Conservation (phyloP, 108 stramenopile genomes). For the Mayamaea pseudoterrestris region DNA sequence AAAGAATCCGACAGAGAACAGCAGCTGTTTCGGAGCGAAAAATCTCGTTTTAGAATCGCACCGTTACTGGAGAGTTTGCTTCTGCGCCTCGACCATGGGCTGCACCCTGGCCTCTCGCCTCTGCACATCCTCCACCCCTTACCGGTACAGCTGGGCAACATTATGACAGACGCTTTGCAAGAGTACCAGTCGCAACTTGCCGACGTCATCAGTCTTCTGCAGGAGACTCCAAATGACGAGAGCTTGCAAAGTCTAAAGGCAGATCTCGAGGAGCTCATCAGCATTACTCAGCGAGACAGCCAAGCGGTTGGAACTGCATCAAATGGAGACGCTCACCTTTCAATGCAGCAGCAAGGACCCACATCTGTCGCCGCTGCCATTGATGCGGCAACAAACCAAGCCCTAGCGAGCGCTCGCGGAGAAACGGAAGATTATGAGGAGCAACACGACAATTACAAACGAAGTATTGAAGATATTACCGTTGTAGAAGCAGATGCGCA, state of each 20-base stretch:
- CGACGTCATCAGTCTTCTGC: constrained; percentile 47
- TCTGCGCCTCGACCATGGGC: too few relatives aligned
- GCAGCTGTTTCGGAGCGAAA: too few relatives aligned
- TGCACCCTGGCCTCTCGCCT: too few relatives aligned
- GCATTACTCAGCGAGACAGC: constrained; percentile 9
- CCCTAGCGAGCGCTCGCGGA: neutral
- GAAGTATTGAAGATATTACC: neutral
- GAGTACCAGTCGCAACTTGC: constrained; percentile 53
- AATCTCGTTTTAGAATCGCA: too few relatives aligned
- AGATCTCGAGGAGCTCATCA: constrained; percentile 64
- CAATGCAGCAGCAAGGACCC: too few relatives aligned
- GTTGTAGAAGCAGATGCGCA: neutral
- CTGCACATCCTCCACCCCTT: too few relatives aligned
- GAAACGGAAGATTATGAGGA: neutral
- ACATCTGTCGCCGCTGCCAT: neutral
- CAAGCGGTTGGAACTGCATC: too few relatives aligned
- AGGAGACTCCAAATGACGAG: constrained; percentile 48
- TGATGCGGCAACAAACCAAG: neutral
- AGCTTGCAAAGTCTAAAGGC: constrained; percentile 43
- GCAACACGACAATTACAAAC: neutral
- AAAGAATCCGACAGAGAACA: too few relatives aligned
- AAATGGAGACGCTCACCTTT: too few relatives aligned
- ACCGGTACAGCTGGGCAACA: too few relatives aligned
- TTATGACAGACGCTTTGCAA: too few relatives aligned
- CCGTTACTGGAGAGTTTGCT: too few relatives aligned